Evolutionary conservation across 148 eudicot species (phyloP), one percentile per base, ranked within the genome.

Genomic region (Diospyros kaki): DNA sequence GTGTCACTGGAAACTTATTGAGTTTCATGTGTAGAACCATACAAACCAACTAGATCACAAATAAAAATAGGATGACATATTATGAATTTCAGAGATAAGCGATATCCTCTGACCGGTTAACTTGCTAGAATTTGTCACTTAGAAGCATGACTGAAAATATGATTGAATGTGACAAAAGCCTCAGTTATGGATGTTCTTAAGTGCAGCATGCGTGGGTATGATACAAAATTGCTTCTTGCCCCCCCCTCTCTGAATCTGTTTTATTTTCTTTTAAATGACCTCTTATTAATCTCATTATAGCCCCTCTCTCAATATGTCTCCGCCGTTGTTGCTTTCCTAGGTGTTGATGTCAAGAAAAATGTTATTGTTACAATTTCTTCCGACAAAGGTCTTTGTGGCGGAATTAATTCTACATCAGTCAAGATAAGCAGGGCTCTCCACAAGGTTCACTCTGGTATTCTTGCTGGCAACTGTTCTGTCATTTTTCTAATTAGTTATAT

Each of bases 341-440:
- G 94, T 77, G 87, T 95, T 81, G 90, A 87, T 81, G 97, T 93
- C 79, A 95, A 93, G 89, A 95, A 89, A 86, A 95, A 86, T 87
- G 99, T 95, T 42, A 73, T 93, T 52, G 79, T 92, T 48, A 77
- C 97, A 9, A 81, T 95, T 79, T 88, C 97, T 45, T 82, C 99
- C 13, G 99, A 92, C 89, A 95, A 93, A 81, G 99, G 99, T 90
- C 93, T 95, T 73, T 95, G 99, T 86, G 99, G 99, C 87, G 99
- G 99, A 81, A 95, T 95, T 63, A 95, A 95, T 75, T 86, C 97
- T 53, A 95, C 96, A 13, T 79, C 97, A 66, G 99, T 95, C 65
- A 95, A 93, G 85, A 75, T 87, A 52, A 95, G 99, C 92, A 87
- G 94, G 77, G 99, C 86, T 76, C 77, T 95, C 66, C 66, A 76